phyloP scores from a whole-genome alignment of 331 rosid species.

The Spiraea crenata region DNA sequence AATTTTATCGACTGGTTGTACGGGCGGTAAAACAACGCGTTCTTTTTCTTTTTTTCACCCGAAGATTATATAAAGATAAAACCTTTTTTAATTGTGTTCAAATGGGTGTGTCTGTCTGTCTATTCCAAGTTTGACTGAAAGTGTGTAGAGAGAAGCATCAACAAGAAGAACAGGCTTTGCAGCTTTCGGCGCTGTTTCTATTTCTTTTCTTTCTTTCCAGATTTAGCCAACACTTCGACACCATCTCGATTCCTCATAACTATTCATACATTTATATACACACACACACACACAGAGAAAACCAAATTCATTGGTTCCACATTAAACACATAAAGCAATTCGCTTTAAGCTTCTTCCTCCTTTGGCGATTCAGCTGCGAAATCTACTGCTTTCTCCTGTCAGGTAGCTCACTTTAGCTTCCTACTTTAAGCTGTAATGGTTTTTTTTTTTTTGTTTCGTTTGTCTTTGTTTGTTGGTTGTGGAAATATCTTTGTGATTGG shows the following conservation, averaged over 20 bases:
- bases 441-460: slow-evolving; percentile 25
- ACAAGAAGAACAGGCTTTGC: slow-evolving; percentile 19
- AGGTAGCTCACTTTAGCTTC: slow-evolving; percentile 36
- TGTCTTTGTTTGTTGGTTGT: neutral
- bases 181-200: slow-evolving; percentile 84
- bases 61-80: too few relatives aligned
- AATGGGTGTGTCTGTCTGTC: slow-evolving; percentile 29
- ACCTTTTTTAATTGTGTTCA: neutral
- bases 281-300: neutral
- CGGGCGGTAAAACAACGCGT: too few relatives aligned
- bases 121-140: slow-evolving; percentile 64
- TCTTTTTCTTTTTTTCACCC: too few relatives aligned
- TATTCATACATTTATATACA: slow-evolving; percentile 1
- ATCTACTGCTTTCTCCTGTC: slow-evolving; percentile 33
- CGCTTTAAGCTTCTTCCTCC: slow-evolving; percentile 32
- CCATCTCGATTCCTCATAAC: neutral
- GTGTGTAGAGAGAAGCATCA: slow-evolving; percentile 3
- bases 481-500: slow-evolving; percentile 40
- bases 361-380: slow-evolving; percentile 37
- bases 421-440: slow-evolving; percentile 12
- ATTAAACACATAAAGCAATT: slow-evolving; percentile 28
- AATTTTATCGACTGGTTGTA: too few relatives aligned
- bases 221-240: slow-evolving; percentile 32
- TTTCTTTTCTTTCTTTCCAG: slow-evolving; percentile 27
- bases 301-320: neutral